Evolutionary conservation across 83 land plant genomes (phyloP).

Genomic region (Picea abies): DNA sequence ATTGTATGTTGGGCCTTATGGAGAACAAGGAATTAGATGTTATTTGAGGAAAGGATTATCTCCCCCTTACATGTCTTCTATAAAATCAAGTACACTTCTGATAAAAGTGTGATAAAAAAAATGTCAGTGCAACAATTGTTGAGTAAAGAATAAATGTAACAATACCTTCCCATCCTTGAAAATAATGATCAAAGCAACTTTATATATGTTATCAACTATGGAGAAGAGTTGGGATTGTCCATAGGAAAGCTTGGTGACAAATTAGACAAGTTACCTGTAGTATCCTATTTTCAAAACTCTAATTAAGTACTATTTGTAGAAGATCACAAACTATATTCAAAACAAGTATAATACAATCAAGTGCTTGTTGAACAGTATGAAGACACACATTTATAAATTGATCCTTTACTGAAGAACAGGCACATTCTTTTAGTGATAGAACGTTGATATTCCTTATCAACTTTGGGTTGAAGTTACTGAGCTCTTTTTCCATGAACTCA

Average conservation of each 20-base stretch:
- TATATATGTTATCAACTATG: not conserved
- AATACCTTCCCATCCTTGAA: not conserved
- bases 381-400: not conserved
- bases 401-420: not conserved
- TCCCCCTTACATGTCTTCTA: too few relatives aligned
- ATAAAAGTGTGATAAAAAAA: not conserved
- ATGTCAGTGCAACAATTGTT: too few relatives aligned
- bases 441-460: not conserved
- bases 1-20: too few relatives aligned
- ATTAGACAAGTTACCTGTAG: not conserved
- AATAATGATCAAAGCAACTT: not conserved
- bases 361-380: too few relatives aligned
- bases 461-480: not conserved
- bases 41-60: too few relatives aligned
- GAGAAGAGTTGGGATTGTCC: not conserved
- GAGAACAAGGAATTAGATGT: too few relatives aligned
- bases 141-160: not conserved
- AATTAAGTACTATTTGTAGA: not conserved
- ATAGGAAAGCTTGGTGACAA: not conserved
- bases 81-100: too few relatives aligned
- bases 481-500: not conserved
- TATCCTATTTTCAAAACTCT: not conserved
- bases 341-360: not conserved
- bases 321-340: not conserved
- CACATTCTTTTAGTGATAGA: not conserved